Base-by-base conservation (phyloP, 495 filamentous ascomycete species). In the Aspergillus leporis region DNA sequence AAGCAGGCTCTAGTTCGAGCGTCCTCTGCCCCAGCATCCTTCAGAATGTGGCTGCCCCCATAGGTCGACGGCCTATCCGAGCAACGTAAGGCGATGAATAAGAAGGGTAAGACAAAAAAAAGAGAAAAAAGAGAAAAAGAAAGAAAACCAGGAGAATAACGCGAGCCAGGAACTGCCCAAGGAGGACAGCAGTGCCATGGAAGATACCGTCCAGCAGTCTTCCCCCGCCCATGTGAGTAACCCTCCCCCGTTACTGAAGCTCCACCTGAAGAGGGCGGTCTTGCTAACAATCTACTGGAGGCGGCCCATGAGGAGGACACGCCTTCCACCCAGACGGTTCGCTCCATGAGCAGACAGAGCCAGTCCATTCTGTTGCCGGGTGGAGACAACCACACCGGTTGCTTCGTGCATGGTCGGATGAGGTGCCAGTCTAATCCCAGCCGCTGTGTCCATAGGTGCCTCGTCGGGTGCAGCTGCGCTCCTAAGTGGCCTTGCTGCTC, bases 401-500 rank as follows among this genome's bases (percentile, higher is more conserved):
- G 60, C 21, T 55, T 32, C 7, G 32, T 51, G 4, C 66, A 65
- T n/a, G 41, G 45, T 19, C 47, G 53, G 12, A 18, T 21, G 18
- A 19, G 57, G 19, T 68, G 66, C 34, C 49, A 48, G 5, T 68
- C 61, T 50, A 51, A 65, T 12, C 48, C 18, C 1, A 5, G 30
- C 2, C 65, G 66, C 51, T 68, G 66, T 34, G 60, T 68, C 16
- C 66, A 68, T 50, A 47, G 36, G 18, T 50, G 47, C 22, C 1
- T 36, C 2, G 8, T 21, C n/a, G 31, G 30, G 14, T 65, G 60
- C 22, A 40, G 38, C 5, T 68, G 66, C 46, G 52, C 62, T 18
- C 52, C 56, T 45, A 56, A 32, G 8, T 30, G 31, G 19, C 61
- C 66, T 2, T 68, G 66, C 52, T 68, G 66, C 46, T 68, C 62